A percentile compares a stretch with the other conserved stretches of the same genome.
Conservation (phyloP, 2,329 filamentous ascomycete species). For the Arachnomyces sp. region DNA sequence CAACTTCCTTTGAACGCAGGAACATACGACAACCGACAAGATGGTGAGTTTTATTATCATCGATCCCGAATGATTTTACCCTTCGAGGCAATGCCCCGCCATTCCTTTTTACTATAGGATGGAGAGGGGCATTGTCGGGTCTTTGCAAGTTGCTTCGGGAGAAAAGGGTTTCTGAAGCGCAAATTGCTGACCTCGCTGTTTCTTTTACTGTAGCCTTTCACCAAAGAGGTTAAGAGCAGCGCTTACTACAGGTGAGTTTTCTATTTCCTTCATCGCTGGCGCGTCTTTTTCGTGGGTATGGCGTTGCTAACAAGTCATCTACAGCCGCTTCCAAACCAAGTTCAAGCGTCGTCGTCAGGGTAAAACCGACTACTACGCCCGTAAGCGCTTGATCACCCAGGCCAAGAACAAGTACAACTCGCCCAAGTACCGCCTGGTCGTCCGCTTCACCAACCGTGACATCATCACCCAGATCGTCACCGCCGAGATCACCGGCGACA, state of each 20-base stretch:
- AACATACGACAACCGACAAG: conserved; percentile 32
- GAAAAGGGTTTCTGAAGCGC: conserved; percentile 73
- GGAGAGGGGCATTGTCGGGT: conserved; percentile 45
- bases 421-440: conserved; percentile 98
- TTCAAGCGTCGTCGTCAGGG: conserved; percentile 93
- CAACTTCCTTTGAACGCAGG: conserved; percentile 16
- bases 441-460: conserved; percentile 99
- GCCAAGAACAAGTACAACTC: conserved; percentile 99
- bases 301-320: conserved; percentile 15
- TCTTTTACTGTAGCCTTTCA: conserved; percentile 59
- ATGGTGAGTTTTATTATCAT: conserved; percentile 34
- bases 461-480: conserved; percentile 96
- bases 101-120: conserved; percentile 2
- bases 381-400: conserved; percentile 98
- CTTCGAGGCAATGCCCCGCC: conserved; percentile 10
- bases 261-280: conserved; percentile 7
- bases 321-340: conserved; percentile 98
- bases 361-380: conserved; percentile 99
- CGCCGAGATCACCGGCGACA: conserved; percentile 95
- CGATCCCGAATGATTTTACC: conserved; percentile 18
- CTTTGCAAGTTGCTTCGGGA: conserved; percentile 98
- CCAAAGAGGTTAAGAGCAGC: conserved; percentile 94
- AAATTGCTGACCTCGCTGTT: conserved; percentile 97
- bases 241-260: conserved; percentile 90
- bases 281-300: conserved; percentile 5